Base-by-base conservation (phyloP, 345 rosid species). In the Microcos paniculata region DNA sequence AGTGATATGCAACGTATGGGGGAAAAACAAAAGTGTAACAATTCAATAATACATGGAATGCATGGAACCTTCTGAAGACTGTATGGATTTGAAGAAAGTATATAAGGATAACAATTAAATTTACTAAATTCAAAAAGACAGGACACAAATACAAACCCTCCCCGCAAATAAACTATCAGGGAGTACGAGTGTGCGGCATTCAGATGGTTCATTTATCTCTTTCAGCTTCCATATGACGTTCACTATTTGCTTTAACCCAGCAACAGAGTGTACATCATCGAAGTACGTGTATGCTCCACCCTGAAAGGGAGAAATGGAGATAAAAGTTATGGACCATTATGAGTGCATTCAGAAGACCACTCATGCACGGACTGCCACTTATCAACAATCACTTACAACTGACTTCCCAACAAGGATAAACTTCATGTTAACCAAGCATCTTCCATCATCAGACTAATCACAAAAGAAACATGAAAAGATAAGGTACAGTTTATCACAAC, bases 151-250 rank as follows among this genome's bases (percentile, higher is more conserved):
- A 15, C 81, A 48, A 70, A 80, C 88, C 79, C 49, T 78, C 57
- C 52, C 79, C 33, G 30, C 76, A 55, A 73, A 70, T 30, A 43
- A 74, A 66, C 31, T 11, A 76, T 80, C 82, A 48, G 84, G 82
- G 57, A 85, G 85, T 52, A 78, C 49, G 70, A 76, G 75, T 45
- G 82, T 61, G 58, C 24, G 73, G 76, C 85, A 82, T 65, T 82
- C 81, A 56, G 76, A 82, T 30, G 64, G 81, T 73, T 76, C 76
- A 70, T 55, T 76, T 71, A 82, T 82, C 67, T 76, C 84, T 28
- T 52, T 76, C 58, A n/a, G 64, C 61, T 57, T 76, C 74, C 55
- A 49, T 49, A 4, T 15, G n/a, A 49, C 55, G 14, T 46, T 46
- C 18, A 2, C 16, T 46, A 12, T 46, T 46, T 18, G n/a, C 40